phyloP scores from a whole-genome alignment of 1,284 basidiomycete species.

The Exobasidium rhododendri region DNA sequence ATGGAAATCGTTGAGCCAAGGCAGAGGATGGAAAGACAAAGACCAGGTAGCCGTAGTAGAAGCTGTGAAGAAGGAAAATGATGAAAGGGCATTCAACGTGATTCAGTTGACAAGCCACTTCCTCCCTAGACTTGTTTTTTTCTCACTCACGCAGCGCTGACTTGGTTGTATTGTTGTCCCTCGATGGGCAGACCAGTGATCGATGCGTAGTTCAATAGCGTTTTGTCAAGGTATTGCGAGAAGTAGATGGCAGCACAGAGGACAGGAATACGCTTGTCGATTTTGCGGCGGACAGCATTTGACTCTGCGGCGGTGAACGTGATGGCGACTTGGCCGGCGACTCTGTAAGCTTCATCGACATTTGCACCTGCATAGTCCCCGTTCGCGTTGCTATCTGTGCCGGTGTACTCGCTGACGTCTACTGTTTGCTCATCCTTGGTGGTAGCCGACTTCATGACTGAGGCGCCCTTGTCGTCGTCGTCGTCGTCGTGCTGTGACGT shows the following conservation, averaged over 20 bases:
- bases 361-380: not conserved
- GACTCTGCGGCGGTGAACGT: conserved; percentile 9
- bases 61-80: conserved; percentile 42
- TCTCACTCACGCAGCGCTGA: conserved; percentile 45
- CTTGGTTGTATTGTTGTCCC: conserved; percentile 16
- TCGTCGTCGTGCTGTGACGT: too few species aligned
- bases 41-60: conserved; percentile 61
- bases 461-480: too few species aligned
- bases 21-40: conserved; percentile 70
- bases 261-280: conserved; percentile 13
- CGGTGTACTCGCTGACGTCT: not conserved
- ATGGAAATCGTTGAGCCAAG: conserved; percentile 61
- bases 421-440: not conserved
- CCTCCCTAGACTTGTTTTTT: not conserved
- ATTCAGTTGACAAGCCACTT: not conserved
- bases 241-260: conserved; percentile 17
- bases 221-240: conserved; percentile 19
- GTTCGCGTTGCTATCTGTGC: not conserved
- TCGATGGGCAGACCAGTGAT: conserved; percentile 20
- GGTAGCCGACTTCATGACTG: too few species aligned
- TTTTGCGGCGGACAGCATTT: conserved; percentile 3
- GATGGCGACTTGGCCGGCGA: conserved; percentile 17
- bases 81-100: too few species aligned
- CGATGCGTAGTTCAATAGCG: conserved; percentile 17
- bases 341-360: conserved; percentile 16